Conservation (phyloP, 345 rosid genomes). For the Hevea brasiliensis region DNA sequence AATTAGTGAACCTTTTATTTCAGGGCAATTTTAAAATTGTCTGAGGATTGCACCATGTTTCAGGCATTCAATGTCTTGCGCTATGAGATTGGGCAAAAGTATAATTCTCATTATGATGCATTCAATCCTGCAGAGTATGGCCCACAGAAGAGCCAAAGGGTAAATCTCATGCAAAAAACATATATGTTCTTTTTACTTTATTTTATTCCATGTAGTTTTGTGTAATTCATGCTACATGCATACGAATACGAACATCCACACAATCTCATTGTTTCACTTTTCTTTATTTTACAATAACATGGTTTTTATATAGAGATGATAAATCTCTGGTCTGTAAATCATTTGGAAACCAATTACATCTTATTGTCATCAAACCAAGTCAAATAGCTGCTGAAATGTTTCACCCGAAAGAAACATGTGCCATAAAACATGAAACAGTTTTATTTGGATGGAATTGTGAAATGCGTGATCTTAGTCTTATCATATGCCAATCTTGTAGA, state of each 20-base stretch:
- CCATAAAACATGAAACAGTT: no score
- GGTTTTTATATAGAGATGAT: neutral
- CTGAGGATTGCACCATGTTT: conserved; percentile 43
- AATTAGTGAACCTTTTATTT: conserved; percentile 35
- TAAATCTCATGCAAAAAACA: conserved; percentile 16
- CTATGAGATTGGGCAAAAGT: conserved; percentile 84
- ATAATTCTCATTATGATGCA: conserved; percentile 86
- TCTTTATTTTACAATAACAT: neutral
- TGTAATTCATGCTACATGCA: conserved; percentile 1
- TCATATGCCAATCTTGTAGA: no score
- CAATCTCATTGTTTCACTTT: neutral
- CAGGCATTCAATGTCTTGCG: conserved; percentile 89
- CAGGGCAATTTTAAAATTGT: conserved; percentile 38
- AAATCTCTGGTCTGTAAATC: neutral
- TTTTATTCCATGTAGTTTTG: neutral
- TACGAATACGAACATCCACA: neutral
- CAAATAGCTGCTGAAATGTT: no score
- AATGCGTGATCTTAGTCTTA: no score
- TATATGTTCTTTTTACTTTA: neutral
- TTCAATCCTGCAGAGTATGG: conserved; percentile 80
- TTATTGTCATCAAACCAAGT: neutral
- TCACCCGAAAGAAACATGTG: no score
- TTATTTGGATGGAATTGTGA: no score
- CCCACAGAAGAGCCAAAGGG: conserved; percentile 61
- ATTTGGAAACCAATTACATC: neutral